Conservation (phyloP, 1,139 yeast species). For the Blastobotrys serpentis region DNA sequence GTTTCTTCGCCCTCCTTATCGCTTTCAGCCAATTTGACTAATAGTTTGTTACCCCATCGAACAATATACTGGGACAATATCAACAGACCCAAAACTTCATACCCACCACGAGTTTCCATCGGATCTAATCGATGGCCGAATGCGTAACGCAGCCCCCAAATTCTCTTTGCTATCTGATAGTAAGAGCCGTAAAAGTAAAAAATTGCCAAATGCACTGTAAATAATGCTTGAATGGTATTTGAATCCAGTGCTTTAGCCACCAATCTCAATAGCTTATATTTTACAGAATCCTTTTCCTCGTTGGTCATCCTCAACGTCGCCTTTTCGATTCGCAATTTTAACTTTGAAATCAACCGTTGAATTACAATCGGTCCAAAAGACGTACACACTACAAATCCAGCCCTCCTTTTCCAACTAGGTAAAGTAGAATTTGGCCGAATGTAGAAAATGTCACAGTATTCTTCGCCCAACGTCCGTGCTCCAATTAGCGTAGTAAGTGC, state of each 20-base stretch:
- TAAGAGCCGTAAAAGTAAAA: constrained; percentile 82
- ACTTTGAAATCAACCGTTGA: constrained; percentile 16
- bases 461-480: constrained; percentile 87
- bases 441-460: constrained; percentile 81
- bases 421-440: constrained; percentile 52
- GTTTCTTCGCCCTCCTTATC: constrained; percentile 3
- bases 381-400: constrained; percentile 35
- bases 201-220: constrained; percentile 68
- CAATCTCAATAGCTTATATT: neutral
- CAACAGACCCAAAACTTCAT: constrained; percentile 73
- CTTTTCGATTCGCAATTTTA: constrained; percentile 4
- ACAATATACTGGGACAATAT: constrained; percentile 56
- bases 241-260: constrained; percentile 17
- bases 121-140: constrained; percentile 37
- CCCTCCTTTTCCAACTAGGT: constrained; percentile 31
- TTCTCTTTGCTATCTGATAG: constrained; percentile 71
- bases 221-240: constrained; percentile 23
- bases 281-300: neutral
- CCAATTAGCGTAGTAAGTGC: constrained; percentile 71
- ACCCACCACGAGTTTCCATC: constrained; percentile 50
- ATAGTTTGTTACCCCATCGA: constrained; percentile 12
- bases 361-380: constrained; percentile 27
- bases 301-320: neutral
- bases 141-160: constrained; percentile 76
- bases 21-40: neutral